A percentile compares a stretch with the other conserved stretches of the same genome.
phyloP scores from a whole-genome alignment of 441 rosid species.

The Pelargonium citronellum region DNA sequence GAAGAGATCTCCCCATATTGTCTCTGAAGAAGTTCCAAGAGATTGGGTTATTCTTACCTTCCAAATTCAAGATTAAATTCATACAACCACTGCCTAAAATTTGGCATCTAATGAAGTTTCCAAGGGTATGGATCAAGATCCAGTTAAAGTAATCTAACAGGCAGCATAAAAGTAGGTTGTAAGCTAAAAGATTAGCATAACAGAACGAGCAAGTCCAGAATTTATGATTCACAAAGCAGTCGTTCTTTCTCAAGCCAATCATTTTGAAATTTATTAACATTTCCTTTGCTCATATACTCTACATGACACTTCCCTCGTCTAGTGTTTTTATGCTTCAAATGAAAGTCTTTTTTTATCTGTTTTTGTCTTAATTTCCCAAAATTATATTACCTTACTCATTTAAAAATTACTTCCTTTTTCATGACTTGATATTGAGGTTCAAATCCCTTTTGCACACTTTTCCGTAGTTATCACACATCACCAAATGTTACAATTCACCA shows the following conservation, averaged over 20 bases:
- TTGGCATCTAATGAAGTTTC: background rate
- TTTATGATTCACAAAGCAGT: constrained; percentile 1
- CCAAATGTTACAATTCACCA: background rate
- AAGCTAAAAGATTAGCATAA: background rate
- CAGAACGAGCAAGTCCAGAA: background rate
- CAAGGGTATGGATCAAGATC: background rate
- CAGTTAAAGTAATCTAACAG: background rate
- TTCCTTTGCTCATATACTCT: background rate
- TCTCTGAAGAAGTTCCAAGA: background rate
- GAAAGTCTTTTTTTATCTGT: background rate
- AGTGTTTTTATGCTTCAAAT: background rate
- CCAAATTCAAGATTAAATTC: background rate
- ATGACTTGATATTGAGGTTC: background rate
- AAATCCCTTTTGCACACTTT: constrained; percentile 1
- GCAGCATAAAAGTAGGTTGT: background rate
- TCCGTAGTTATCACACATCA: background rate
- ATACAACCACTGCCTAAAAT: background rate
- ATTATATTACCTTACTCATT: background rate
- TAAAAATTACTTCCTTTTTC: background rate
- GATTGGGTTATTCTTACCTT: background rate
- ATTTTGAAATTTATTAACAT: background rate
- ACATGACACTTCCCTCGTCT: background rate
- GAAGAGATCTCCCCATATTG: background rate
- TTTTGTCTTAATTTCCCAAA: constrained; percentile 4
- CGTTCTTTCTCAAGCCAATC: background rate